Evolutionary conservation across 495 filamentous ascomycete species (phyloP).

Genomic region (Aspergillus sclerotioniger): DNA sequence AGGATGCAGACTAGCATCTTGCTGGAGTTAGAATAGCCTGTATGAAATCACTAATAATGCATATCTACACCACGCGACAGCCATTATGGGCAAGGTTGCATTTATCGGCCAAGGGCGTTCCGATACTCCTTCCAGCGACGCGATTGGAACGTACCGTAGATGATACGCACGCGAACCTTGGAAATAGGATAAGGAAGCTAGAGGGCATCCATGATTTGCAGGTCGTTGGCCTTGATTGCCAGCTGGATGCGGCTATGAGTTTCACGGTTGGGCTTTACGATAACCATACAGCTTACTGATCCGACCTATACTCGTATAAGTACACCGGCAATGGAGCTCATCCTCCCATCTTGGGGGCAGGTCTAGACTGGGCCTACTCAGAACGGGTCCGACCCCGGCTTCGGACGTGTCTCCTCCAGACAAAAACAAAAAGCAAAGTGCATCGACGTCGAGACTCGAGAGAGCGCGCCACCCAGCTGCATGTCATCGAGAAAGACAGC

Average conservation of each 20-base stretch:
- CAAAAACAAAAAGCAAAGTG: background rate
- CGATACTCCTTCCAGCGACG: background rate
- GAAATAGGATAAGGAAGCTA: background rate
- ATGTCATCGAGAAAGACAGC: slow-evolving; percentile 10
- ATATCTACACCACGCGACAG: background rate
- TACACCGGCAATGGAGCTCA: background rate
- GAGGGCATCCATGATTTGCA: background rate
- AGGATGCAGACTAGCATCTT: background rate
- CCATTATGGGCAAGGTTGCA: background rate
- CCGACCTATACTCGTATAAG: background rate
- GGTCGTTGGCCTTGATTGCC: background rate
- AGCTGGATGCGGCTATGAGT: slow-evolving; percentile 10
- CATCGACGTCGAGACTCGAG: background rate
- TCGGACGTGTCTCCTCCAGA: background rate
- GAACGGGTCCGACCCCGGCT: background rate
- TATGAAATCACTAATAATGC: slow-evolving; percentile 1
- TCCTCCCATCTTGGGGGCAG: background rate
- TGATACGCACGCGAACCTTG: background rate
- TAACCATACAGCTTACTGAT: too few relatives aligned
- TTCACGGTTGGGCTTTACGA: background rate
- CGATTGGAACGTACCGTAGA: background rate
- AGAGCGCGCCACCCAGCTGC: slow-evolving; percentile 8
- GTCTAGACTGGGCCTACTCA: background rate
- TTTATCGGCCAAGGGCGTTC: background rate
- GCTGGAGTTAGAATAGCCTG: background rate